phyloP scores from a whole-genome alignment of 257 asterid species.

The Solanum bulbocastanum region DNA sequence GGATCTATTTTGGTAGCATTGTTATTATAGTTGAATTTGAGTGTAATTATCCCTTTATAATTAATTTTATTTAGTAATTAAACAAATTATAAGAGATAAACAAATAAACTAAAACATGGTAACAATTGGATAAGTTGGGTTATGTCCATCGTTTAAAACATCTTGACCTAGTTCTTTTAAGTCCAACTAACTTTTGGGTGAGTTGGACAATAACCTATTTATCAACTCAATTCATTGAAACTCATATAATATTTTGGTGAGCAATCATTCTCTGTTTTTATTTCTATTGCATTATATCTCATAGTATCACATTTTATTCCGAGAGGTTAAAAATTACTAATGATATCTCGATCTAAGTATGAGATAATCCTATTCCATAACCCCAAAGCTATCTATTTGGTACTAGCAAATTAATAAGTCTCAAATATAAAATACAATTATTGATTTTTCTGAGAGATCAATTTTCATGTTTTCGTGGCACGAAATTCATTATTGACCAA shows the following conservation, averaged over 20 bases:
- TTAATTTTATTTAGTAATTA: neutral
- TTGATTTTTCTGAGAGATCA: too few species aligned
- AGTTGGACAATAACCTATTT: neutral
- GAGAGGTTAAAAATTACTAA: fast-evolving
- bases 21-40: neutral
- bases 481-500: neutral
- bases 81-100: neutral
- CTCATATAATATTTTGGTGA: neutral
- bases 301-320: neutral
- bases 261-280: neutral
- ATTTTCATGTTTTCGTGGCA: fast-evolving
- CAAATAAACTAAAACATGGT: neutral
- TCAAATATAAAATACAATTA: neutral
- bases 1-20: neutral
- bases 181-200: neutral
- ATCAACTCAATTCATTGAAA: neutral
- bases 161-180: neutral
- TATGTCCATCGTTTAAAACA: neutral
- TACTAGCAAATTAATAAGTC: neutral
- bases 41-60: neutral
- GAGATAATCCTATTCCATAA: neutral
- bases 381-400: neutral
- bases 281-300: neutral
- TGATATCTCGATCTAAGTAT: neutral
- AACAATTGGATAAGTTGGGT: neutral